Percentiles rank a stretch among this genome's conserved stretches.
Conservation (phyloP, 352 stramenopile species). For the Aphanomyces stellatus region DNA sequence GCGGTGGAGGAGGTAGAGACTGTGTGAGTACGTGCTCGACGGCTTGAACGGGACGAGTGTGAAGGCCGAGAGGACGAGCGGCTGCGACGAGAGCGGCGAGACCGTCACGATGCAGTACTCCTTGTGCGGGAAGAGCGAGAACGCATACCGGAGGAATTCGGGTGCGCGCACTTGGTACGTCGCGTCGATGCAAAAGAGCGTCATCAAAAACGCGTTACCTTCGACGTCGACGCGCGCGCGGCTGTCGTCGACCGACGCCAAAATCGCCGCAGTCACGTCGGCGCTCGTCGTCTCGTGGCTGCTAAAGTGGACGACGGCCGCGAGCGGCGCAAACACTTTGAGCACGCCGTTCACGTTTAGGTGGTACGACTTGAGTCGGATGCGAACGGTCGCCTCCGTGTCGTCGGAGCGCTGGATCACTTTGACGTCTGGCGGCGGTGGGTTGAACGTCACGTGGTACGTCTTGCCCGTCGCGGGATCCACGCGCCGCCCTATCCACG, state of each 20-base stretch:
- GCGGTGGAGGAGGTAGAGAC: conserved; percentile 46
- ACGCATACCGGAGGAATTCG: conserved; percentile 41
- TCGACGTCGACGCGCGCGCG: conserved; percentile 27
- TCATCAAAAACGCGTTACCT: conserved; percentile 52
- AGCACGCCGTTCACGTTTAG: conserved; percentile 45
- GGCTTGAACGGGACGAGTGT: conserved; percentile 32
- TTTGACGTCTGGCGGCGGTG: conserved; percentile 44
- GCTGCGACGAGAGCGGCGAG: conserved; percentile 30
- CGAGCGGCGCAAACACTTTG: conserved; percentile 32
- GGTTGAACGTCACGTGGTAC: conserved; percentile 86
- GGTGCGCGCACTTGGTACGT: conserved; percentile 32
- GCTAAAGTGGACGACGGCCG: conserved; percentile 28
- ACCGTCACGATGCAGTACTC: conserved; percentile 54
- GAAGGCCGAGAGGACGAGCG: conserved; percentile 40
- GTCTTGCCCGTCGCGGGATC: conserved; percentile 89
- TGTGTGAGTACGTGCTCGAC: conserved; percentile 44
- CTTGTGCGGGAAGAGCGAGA: conserved; percentile 39
- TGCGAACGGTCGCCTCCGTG: conserved; percentile 83
- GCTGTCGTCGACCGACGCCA: conserved; percentile 12
- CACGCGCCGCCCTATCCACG: conserved; percentile 42
- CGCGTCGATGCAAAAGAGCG: conserved; percentile 52
- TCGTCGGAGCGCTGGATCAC: conserved; percentile 81
- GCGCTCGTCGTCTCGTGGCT: neutral
- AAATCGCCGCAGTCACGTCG: conserved; percentile 5
- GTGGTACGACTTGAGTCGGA: conserved; percentile 81